Conservation (phyloP, 1,139 yeast species). For the Lodderomyces beijingensis region DNA sequence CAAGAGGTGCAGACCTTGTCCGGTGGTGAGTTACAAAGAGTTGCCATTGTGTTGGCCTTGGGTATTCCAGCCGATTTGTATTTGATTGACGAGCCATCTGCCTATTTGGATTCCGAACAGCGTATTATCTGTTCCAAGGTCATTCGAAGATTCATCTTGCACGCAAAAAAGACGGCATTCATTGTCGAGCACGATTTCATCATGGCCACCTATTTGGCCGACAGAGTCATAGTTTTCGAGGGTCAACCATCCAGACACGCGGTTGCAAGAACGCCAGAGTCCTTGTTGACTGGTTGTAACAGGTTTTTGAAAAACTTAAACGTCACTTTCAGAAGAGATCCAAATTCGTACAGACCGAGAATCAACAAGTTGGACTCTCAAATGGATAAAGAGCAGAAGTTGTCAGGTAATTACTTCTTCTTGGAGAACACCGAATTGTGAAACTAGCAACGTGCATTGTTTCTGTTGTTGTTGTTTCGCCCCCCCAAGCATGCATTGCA, state of each 20-base stretch:
- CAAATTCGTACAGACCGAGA: slow-evolving; percentile 96
- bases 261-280: slow-evolving; percentile 81
- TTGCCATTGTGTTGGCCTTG: slow-evolving; percentile 89
- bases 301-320: slow-evolving; percentile 92
- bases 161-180: slow-evolving; percentile 95
- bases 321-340: slow-evolving; percentile 98
- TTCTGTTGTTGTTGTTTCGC: no score
- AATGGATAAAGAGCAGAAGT: slow-evolving; percentile 97
- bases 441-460: no score
- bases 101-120: slow-evolving; percentile 97
- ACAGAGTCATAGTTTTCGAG: slow-evolving; percentile 95
- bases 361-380: slow-evolving; percentile 95
- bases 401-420: slow-evolving; percentile 90
- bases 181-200: slow-evolving; percentile 99
- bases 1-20: slow-evolving; percentile 97
- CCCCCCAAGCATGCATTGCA: no score
- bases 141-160: slow-evolving; percentile 92
- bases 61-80: slow-evolving; percentile 96
- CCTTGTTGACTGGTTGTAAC: slow-evolving; percentile 94
- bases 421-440: slow-evolving; percentile 56
- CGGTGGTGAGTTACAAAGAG: slow-evolving; percentile 99
- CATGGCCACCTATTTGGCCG: slow-evolving; percentile 99
- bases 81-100: slow-evolving; percentile 97
- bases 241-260: slow-evolving; percentile 88
- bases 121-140: slow-evolving; percentile 99